These are phyloP conservation scores for Tetracladium marchalianum DNA, from an alignment of 495 filamentous ascomycete species.

Conservation along the genomic window DNA sequence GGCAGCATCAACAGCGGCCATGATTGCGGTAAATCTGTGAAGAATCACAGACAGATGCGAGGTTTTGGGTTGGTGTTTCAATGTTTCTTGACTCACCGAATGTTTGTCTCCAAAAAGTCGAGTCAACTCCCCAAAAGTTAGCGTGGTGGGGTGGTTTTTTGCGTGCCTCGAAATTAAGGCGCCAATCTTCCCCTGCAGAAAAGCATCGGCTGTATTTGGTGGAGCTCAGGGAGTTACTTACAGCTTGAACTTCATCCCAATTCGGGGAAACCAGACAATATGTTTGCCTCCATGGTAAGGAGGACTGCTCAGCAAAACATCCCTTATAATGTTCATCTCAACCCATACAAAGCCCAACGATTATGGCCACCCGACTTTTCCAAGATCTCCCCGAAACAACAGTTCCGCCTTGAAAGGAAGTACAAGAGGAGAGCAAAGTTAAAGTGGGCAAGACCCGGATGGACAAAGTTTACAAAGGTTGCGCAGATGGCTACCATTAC, in stretches of 20 bases:
- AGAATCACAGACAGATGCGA: background rate
- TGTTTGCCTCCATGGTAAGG: conserved; percentile 36
- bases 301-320: conserved; percentile 23
- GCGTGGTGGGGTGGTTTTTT: conserved; percentile 11
- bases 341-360: conserved; percentile 69
- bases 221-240: background rate
- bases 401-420: conserved; percentile 74
- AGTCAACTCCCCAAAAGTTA: conserved; percentile 3
- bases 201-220: background rate
- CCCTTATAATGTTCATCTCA: conserved; percentile 17
- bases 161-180: background rate
- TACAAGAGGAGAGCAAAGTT: conserved; percentile 61
- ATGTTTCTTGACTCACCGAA: conserved; percentile 4
- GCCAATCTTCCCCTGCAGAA: background rate
- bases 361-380: conserved; percentile 89
- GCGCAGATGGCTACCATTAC: conserved; percentile 56
- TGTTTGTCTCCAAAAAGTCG: background rate
- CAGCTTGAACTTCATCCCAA: background rate
- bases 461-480: conserved; percentile 62
- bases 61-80: background rate
- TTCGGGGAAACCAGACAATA: conserved; percentile 7
- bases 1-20: conserved; percentile 18
- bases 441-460: conserved; percentile 63
- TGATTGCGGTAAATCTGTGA: conserved; percentile 13
- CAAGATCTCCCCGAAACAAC: conserved; percentile 68